Conservation (phyloP, 345 rosid genomes). For the Conringia planisiliqua region DNA sequence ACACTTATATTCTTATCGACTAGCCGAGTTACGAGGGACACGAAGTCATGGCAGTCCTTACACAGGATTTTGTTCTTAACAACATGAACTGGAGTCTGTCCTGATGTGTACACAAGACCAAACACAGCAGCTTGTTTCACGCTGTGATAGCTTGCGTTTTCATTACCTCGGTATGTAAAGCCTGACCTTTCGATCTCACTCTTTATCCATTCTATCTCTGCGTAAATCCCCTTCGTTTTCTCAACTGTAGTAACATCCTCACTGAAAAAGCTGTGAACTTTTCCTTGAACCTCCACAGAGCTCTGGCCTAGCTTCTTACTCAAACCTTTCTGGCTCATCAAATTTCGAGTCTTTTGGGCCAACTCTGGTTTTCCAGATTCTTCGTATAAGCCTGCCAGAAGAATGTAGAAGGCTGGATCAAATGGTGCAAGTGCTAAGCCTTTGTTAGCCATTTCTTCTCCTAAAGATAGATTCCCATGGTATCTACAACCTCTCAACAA, state of each 20-base stretch:
- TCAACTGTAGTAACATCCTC: conserved; percentile 27
- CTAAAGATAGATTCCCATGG: conserved; percentile 49
- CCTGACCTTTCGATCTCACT: conserved; percentile 15
- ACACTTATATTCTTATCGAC: conserved; percentile 33
- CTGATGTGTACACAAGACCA: conserved; percentile 27
- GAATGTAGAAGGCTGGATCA: conserved; percentile 49
- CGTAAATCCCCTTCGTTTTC: conserved; percentile 23
- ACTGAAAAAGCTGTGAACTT: conserved; percentile 28
- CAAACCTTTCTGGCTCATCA: conserved; percentile 36
- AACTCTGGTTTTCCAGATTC: conserved; percentile 43
- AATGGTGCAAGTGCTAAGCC: conserved; percentile 51
- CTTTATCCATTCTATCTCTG: conserved; percentile 25
- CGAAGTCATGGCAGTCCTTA: conserved; percentile 37
- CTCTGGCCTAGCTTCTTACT: conserved; percentile 26
- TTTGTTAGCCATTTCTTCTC: conserved; percentile 63
- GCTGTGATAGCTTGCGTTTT: conserved; percentile 33
- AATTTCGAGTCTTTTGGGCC: conserved; percentile 36
- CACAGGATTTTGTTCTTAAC: conserved; percentile 33
- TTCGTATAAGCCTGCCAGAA: conserved; percentile 52
- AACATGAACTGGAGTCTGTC: conserved; percentile 22
- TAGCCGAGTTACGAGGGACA: conserved; percentile 28
- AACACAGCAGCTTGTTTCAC: conserved; percentile 35
- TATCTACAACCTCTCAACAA: conserved; percentile 50
- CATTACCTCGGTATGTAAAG: conserved; percentile 17
- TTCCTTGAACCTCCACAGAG: conserved; percentile 32